Evolutionary conservation across 371 early-diverging fungal species (phyloP), one percentile per base, ranked within the genome.

Genomic region (Mortierella sp.): DNA sequence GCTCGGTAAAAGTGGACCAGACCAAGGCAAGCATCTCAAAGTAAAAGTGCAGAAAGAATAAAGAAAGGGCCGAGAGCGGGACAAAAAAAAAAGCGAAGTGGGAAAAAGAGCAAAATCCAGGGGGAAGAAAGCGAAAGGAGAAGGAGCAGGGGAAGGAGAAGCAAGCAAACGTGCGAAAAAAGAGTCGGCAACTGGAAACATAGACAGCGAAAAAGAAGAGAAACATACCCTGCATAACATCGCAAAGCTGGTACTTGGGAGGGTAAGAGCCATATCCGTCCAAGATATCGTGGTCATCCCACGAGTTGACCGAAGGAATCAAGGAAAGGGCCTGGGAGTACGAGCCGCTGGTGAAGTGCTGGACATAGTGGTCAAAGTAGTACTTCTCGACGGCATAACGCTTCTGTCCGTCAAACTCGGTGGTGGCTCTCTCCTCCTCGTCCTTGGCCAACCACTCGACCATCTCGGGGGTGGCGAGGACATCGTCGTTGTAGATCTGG

Each of bases 221-320:
- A 55, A 55, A 77, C 75, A 59, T 72, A 79, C 80, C 91, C 74
- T 91, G 90, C 86, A 94, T 90, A 44, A 92, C 90, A n/a, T 48
- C 54, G 44, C 93, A 93, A 71, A 89, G 74, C 80, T 93, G 95
- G 89, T 96, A 90, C 51, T 93, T 91, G 70, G 91, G 93, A 2
- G 96, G 96, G 82, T 97, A 96, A 40, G 93, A 93, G 24, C 97
- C 96, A 73, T 89, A 93, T 10, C 95, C 95, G 85, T 95, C 95
- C 87, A 94, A 92, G 54, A 95, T 92, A 82, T 95, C 95, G 82
- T 96, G 96, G 85, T 96, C 96, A 83, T 96, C 96, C 89, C 93
- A 90, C 83, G 94, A 93, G 76, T 94, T 93, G 26, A 92, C 84
- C 46, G 92, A 93, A 24, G 97, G 97, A 70, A 97, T 93, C 14